Conservation (phyloP, 495 filamentous ascomycete genomes). For the Penicillium subrubescens region DNA sequence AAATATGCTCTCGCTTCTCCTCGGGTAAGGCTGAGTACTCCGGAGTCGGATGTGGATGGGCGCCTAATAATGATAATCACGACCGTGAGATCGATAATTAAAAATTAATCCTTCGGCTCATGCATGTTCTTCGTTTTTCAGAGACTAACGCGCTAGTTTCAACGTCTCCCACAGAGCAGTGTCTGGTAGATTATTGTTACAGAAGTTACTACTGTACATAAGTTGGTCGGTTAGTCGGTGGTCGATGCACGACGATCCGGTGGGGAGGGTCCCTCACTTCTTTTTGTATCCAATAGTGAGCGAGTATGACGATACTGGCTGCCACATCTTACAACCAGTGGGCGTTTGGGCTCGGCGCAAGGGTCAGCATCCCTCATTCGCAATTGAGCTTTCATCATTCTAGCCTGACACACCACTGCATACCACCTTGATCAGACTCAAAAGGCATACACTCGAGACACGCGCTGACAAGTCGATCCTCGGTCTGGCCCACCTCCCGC, state of each 20-base stretch:
- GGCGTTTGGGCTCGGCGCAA: not conserved
- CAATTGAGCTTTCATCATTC: not conserved
- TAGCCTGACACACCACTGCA: not conserved
- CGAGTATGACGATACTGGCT: not conserved
- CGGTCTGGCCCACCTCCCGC: not conserved
- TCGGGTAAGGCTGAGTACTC: slow-evolving; percentile 4
- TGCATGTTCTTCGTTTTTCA: not conserved
- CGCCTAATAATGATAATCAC: not conserved
- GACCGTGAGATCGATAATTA: not conserved
- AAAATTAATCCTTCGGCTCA: not conserved
- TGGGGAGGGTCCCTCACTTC: not conserved
- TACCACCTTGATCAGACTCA: not conserved
- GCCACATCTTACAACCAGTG: not conserved
- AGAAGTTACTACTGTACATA: too few relatives aligned
- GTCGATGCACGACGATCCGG: slow-evolving; percentile 5
- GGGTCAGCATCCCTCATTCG: not conserved
- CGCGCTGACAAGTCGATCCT: not conserved
- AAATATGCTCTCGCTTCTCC: not conserved
- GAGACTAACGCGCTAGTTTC: not conserved
- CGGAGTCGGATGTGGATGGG: not conserved
- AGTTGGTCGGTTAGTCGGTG: not conserved
- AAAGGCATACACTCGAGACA: not conserved
- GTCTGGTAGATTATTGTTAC: not conserved
- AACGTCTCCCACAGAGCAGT: not conserved
- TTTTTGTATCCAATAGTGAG: not conserved